Evolutionary conservation across 2,329 filamentous ascomycete genomes (phyloP).

Genomic region (Fusarium burgessii): DNA sequence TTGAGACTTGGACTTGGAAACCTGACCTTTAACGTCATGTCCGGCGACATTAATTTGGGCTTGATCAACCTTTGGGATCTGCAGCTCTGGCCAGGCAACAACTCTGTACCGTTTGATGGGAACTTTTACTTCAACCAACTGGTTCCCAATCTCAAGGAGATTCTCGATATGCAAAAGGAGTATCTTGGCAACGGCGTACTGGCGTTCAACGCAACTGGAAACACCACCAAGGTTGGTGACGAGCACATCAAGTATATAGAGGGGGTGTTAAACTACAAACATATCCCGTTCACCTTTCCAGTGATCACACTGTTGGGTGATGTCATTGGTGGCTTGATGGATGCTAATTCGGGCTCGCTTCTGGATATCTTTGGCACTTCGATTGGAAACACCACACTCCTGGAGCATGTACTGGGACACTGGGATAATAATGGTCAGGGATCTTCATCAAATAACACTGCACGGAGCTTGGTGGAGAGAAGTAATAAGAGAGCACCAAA

Average conservation of each 20-base stretch:
- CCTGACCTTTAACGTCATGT: slow-evolving; percentile 58
- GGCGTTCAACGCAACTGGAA: slow-evolving; percentile 56
- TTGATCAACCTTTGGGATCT: slow-evolving; percentile 55
- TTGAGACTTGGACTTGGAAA: slow-evolving; percentile 60
- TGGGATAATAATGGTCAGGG: slow-evolving; percentile 45
- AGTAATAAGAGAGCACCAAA: background rate
- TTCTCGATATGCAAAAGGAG: slow-evolving; percentile 54
- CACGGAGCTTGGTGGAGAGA: background rate
- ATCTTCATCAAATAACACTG: background rate
- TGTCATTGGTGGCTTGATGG: slow-evolving; percentile 52
- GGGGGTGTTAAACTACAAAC: slow-evolving; percentile 55
- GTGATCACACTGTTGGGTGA: slow-evolving; percentile 55
- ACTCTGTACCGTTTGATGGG: slow-evolving; percentile 55
- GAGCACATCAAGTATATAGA: slow-evolving; percentile 59
- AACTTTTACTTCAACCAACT: slow-evolving; percentile 56
- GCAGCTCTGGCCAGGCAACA: slow-evolving; percentile 57
- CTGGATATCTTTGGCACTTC: slow-evolving; percentile 53
- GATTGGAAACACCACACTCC: slow-evolving; percentile 55
- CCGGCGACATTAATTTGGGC: slow-evolving; percentile 56
- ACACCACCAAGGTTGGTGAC: slow-evolving; percentile 56
- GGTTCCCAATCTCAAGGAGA: slow-evolving; percentile 55
- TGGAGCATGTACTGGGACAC: slow-evolving; percentile 53
- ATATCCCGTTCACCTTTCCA: slow-evolving; percentile 51
- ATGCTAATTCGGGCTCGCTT: slow-evolving; percentile 47
- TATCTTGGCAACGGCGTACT: slow-evolving; percentile 56